phyloP scores from a whole-genome alignment of 192 early-diverging fungal species.

The Rhizoclosmatium globosum region DNA sequence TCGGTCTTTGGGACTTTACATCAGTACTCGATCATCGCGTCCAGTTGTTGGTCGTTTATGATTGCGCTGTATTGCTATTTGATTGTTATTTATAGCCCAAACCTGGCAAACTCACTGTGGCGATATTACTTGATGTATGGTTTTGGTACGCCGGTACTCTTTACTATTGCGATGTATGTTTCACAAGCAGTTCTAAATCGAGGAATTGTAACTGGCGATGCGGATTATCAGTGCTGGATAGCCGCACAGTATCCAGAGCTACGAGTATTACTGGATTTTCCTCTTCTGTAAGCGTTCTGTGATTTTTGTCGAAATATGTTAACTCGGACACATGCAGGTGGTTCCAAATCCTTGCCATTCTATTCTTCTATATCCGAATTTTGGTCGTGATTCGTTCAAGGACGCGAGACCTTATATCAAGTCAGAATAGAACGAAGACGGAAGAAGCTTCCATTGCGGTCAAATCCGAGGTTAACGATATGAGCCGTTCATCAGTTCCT shows the following conservation, averaged over 20 bases:
- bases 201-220: conserved; percentile 6
- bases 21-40: neutral
- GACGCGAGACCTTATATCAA: no score
- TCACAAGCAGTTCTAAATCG: neutral
- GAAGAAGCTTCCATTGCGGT: no score
- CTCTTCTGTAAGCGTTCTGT: neutral
- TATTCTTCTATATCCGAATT: no score
- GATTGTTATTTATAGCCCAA: neutral
- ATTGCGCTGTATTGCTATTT: neutral
- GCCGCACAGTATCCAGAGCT: neutral
- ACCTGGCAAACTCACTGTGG: neutral
- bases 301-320: no score
- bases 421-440: no score
- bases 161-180: neutral
- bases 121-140: conserved; percentile 6
- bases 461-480: no score
- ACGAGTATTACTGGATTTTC: neutral
- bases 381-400: no score
- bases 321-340: no score
- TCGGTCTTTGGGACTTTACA: neutral
- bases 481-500: no score
- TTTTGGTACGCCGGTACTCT: neutral
- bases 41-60: neutral
- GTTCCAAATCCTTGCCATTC: no score
- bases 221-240: neutral